Evolutionary conservation across 257 asterid genomes (phyloP), one percentile per base, ranked within the genome.

Genomic region (Petunia axillaris): DNA sequence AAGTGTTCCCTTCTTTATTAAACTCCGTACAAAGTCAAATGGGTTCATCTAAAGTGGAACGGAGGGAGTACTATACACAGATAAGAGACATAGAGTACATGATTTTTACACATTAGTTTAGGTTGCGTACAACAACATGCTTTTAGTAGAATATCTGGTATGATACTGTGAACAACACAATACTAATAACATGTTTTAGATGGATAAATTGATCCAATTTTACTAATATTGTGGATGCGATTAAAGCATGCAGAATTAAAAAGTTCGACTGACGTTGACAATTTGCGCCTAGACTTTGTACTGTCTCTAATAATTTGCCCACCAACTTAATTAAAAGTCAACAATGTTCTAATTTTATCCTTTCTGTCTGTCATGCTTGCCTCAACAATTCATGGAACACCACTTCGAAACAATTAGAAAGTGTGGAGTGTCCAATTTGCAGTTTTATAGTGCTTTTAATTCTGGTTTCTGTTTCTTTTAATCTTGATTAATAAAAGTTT

Each of bases 321-420:
- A 38, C 35, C 16, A 38, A 64, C 25, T 25, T 25, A 64, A 46
- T 64, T 64, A 7, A 67, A 7, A 67, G 50, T 39, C 73, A 39
- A 67, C 25, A 25, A 0, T n/a, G 46, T 35, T 60, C 2, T 38
- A n/a, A 4, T 10, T 67, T 43, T 60, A 35, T 16, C 64, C 9
- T n/a, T 25, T 16, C 13, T 5, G 5, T 8, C 57, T 5, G 37
- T 68, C 57, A 68, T 68, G 76, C n/a, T 43, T 14, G 40, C 57
- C 57, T 41, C 54, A 67, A 41, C 54, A 66, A 40, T 3, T 66
- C 38, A 66, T 41, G 75, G 75, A 66, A 66, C 54, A 66, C 54
- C 54, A 66, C 55, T 43, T 67, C 55, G 8, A 43, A 66, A 40
- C 38, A 66, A 40, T 65, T 25, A 25, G 25, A n/a, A n/a, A 25